Evolutionary conservation across 2,329 filamentous ascomycete species (phyloP), one percentile per base, ranked within the genome.

Genomic region (Juglanconis oblonga): DNA sequence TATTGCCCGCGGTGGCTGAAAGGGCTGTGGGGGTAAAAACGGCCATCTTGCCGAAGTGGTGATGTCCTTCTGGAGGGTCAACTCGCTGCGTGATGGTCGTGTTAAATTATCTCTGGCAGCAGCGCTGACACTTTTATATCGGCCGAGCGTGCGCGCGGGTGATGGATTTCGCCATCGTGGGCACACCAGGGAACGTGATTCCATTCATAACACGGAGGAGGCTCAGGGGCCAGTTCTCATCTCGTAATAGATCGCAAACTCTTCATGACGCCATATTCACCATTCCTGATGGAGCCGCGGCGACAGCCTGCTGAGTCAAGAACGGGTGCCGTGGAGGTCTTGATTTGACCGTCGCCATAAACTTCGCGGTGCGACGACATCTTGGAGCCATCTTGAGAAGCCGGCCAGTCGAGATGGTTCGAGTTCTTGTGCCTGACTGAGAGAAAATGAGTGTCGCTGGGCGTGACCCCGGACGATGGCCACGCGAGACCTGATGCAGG

Each of bases 231-330:
- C 48, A 42, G 4, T 54, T 56, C 13, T 31, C 42, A 60, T 62
- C 55, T 49, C 60, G 57, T 62, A 62, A 60, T 53, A 44, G 53
- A 31, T 13, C 52, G 53, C 57, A 62, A 62, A 60, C 24, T 60
- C 54, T 60, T 44, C 44, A 58, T 62, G 57, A 57, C 61, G 61
- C 61, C 54, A 62, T 62, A 48, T 31, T 50, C 40, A 29, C 53
- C 53, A 53, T 61, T 57, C 58, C 58, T n/a, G n/a, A 49, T 57
- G 24, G 17, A 55, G 58, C 33, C 52, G 48, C n/a, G 38, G 29
- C 44, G 13, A 47, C 5, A 17, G 44, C 24, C 35, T 5, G 38
- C 47, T 33, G 59, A 62, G 59, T 62, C 52, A 60, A 51, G 29
- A 7, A 13, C 36, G 32, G 24, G 17, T 24, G 17, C 17, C 17